Conservation (phyloP, 768 basidiomycete species). For the Termitomyces sp. region DNA sequence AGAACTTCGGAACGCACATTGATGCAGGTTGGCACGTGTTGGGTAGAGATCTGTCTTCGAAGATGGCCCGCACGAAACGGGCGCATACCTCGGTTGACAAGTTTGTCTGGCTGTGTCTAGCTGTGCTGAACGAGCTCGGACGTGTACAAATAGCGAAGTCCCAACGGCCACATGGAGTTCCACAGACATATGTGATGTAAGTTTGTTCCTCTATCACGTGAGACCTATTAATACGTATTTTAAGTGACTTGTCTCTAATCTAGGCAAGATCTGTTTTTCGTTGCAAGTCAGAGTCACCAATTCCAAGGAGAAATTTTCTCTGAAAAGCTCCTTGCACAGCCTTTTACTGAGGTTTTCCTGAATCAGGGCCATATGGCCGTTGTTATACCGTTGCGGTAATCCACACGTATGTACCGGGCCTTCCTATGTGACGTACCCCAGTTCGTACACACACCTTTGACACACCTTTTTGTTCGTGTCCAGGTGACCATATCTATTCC, state of each 20-base stretch:
- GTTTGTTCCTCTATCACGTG: not conserved
- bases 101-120: not conserved
- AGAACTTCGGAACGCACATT: not conserved
- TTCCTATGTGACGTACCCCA: not conserved
- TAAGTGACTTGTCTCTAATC: too few relatives aligned
- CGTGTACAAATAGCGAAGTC: not conserved
- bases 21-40: constrained; percentile 7
- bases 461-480: not conserved
- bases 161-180: not conserved
- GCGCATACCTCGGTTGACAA: not conserved
- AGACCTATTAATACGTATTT: not conserved
- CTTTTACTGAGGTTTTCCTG: not conserved
- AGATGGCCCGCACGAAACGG: not conserved
- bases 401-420: too few relatives aligned
- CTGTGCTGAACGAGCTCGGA: not conserved
- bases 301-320: not conserved
- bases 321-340: not conserved
- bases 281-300: not conserved
- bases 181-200: too few relatives aligned
- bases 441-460: not conserved
- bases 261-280: not conserved
- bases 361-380: not conserved
- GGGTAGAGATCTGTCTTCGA: constrained; percentile 1
- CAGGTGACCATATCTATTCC: not conserved
- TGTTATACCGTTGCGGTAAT: not conserved